These are phyloP conservation scores for Ceratocystiopsis brevicomis DNA, from an alignment of 2,329 filamentous ascomycete species.

Conservation along the genomic window DNA sequence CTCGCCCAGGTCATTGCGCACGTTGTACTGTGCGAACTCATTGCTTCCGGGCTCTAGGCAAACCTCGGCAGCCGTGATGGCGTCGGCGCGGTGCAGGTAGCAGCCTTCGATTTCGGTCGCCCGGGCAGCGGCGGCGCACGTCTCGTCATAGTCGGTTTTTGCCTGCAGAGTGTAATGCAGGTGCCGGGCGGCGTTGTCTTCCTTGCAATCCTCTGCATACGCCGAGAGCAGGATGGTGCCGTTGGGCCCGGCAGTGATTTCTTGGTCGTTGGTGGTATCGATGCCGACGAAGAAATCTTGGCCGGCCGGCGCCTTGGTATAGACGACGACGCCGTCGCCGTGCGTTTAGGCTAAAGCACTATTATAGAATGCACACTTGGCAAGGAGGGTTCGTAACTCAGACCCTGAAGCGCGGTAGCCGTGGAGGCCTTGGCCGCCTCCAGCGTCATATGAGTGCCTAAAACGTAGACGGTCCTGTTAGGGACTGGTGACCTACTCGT, in stretches of 20 bases:
- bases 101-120: slow-evolving; percentile 21
- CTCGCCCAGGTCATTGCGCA: slow-evolving; percentile 10
- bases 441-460: slow-evolving; percentile 20
- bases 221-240: slow-evolving; percentile 10
- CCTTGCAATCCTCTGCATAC: background rate
- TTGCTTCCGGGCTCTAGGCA: slow-evolving; percentile 12
- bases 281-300: slow-evolving; percentile 20
- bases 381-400: slow-evolving; percentile 21
- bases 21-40: slow-evolving; percentile 18
- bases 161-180: slow-evolving; percentile 25
- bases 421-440: slow-evolving; percentile 20
- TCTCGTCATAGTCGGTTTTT: slow-evolving; percentile 21
- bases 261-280: slow-evolving; percentile 20
- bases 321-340: slow-evolving; percentile 20
- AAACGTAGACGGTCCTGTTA: slow-evolving; percentile 17
- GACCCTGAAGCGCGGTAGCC: slow-evolving; percentile 12
- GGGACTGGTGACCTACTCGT: slow-evolving; percentile 13
- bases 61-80: slow-evolving; percentile 16
- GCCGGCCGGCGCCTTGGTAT: slow-evolving; percentile 17
- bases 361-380: slow-evolving; percentile 13
- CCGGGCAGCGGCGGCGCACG: slow-evolving; percentile 17
- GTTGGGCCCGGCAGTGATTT: slow-evolving; percentile 11
- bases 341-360: slow-evolving; percentile 15
- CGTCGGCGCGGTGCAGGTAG: slow-evolving; percentile 17
- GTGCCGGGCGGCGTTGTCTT: slow-evolving; percentile 10